Evolutionary conservation across 768 basidiomycete species (phyloP).

Genomic region (Coprinopsis marcescibilis): DNA sequence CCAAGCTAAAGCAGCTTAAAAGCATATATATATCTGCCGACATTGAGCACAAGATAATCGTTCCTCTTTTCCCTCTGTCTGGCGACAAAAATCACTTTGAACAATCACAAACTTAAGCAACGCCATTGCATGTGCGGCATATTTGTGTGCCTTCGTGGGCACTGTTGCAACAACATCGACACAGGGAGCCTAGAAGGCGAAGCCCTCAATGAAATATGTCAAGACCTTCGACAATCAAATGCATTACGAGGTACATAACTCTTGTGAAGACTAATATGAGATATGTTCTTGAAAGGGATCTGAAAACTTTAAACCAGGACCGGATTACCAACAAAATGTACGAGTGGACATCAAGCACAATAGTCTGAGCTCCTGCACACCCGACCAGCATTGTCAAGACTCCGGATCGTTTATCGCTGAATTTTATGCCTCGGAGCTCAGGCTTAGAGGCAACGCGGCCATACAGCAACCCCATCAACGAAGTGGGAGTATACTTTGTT

Average conservation of each 20-base stretch:
- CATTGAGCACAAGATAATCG: too few species aligned
- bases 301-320: background rate
- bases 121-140: slow-evolving; percentile 72
- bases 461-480: slow-evolving; percentile 65
- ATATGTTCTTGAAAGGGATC: background rate
- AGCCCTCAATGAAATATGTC: slow-evolving; percentile 15
- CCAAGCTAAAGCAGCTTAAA: too few species aligned
- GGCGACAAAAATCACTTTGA: too few species aligned
- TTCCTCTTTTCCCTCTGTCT: too few species aligned
- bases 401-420: slow-evolving; percentile 27
- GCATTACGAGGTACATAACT: background rate
- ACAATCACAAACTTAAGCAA: too few species aligned
- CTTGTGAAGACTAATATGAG: background rate
- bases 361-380: background rate
- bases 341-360: background rate
- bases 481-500: slow-evolving; percentile 63
- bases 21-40: too few species aligned
- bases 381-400: background rate
- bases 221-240: slow-evolving; percentile 27
- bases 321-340: background rate
- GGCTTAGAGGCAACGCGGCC: slow-evolving; percentile 53
- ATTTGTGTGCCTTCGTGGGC: slow-evolving; percentile 31
- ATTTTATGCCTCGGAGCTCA: slow-evolving; percentile 73
- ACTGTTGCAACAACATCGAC: background rate
- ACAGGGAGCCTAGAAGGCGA: background rate